These are phyloP conservation scores for Trichoderma koningiopsis DNA, from an alignment of 2,329 filamentous ascomycete species.

Conservation along the genomic window DNA sequence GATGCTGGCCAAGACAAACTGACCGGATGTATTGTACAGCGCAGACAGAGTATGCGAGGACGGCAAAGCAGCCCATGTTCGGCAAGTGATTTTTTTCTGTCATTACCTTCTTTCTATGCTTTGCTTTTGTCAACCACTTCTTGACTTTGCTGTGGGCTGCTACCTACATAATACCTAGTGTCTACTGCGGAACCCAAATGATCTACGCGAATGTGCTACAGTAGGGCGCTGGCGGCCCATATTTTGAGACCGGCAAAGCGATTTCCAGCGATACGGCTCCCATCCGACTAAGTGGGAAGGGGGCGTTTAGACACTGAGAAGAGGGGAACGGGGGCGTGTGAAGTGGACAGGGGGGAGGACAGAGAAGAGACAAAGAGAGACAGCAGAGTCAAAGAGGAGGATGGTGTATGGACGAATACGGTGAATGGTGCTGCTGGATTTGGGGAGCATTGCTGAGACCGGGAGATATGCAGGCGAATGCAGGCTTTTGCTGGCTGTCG, in stretches of 20 bases:
- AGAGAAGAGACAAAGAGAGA: not conserved
- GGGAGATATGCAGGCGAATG: constrained; percentile 17
- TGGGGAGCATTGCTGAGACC: constrained; percentile 6
- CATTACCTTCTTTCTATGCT: not conserved
- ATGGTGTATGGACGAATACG: not conserved
- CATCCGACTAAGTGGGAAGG: constrained; percentile 15
- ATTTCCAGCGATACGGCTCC: constrained; percentile 20
- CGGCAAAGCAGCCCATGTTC: not conserved
- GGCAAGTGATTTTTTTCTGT: not conserved
- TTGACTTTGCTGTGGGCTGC: not conserved
- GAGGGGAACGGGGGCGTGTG: not conserved
- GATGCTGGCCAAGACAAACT: not conserved
- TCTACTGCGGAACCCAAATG: not conserved
- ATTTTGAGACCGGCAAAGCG: not conserved
- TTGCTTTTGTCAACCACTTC: not conserved
- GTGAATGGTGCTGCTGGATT: not conserved
- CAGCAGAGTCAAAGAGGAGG: not conserved
- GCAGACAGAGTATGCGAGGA: not conserved
- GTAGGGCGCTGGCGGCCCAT: not conserved
- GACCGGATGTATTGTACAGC: not conserved
- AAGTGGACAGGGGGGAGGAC: not conserved
- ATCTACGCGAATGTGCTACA: constrained; percentile 6
- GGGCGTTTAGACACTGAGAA: not conserved
- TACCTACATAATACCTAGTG: too few species aligned
- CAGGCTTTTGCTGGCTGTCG: constrained; percentile 14